Percentiles rank a stretch among this genome's conserved stretches.
phyloP scores from a whole-genome alignment of 1,284 basidiomycete species.

The Ganoderma sinense region DNA sequence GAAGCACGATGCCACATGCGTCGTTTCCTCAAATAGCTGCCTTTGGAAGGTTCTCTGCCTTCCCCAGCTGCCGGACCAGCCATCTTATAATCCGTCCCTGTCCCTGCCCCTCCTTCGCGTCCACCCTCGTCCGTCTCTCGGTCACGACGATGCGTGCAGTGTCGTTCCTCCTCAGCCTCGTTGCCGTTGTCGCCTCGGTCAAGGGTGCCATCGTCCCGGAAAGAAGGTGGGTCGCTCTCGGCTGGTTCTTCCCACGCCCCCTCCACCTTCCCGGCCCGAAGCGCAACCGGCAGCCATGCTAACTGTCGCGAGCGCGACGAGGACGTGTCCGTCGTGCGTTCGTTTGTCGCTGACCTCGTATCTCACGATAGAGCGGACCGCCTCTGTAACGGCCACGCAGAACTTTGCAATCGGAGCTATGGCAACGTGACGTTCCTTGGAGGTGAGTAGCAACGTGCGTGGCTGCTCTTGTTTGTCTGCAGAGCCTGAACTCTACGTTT shows the following conservation, averaged over 20 bases:
- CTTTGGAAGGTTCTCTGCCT: constrained; percentile 15
- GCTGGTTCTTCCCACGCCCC: not conserved
- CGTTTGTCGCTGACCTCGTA: not conserved
- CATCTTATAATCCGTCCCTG: constrained; percentile 12
- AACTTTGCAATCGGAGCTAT: constrained; percentile 68
- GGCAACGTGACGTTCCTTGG: constrained; percentile 70
- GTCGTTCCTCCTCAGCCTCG: constrained; percentile 20
- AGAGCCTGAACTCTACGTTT: constrained; percentile 13
- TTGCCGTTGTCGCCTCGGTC: constrained; percentile 23
- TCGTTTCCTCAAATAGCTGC: constrained; percentile 27
- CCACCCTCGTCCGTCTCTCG: constrained; percentile 1
- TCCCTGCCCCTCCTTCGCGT: constrained; percentile 6
- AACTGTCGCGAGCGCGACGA: constrained; percentile 3
- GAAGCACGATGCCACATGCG: constrained; percentile 19
- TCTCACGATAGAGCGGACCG: constrained; percentile 27
- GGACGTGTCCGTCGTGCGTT: not conserved
- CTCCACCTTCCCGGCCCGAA: not conserved
- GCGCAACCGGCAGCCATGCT: not conserved
- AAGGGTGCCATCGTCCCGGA: constrained; percentile 20
- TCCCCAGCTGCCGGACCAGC: constrained; percentile 32
- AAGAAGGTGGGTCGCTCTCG: constrained; percentile 19
- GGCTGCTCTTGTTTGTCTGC: no score
- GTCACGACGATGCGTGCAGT: constrained; percentile 25
- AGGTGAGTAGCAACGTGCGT: constrained; percentile 27
- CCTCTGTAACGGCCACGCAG: constrained; percentile 61